A percentile compares a stretch with the other conserved stretches of the same genome.
These are phyloP conservation scores for Ophiosphaerella narmari DNA, from an alignment of 2,329 filamentous ascomycete genomes.

Conservation along the genomic window DNA sequence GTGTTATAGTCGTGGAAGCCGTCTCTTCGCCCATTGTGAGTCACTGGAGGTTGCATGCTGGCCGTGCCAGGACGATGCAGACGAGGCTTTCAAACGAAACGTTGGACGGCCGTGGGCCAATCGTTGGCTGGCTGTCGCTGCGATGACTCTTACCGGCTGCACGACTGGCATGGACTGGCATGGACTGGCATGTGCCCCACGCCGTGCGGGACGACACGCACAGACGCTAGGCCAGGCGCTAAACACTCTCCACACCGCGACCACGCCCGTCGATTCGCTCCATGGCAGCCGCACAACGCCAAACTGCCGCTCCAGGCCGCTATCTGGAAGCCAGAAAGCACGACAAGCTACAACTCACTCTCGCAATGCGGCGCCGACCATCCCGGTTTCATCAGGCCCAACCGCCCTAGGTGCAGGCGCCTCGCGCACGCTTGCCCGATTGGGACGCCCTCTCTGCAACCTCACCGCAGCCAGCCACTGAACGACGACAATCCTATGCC, in stretches of 20 bases:
- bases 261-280: constrained; percentile 38
- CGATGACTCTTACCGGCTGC: constrained; percentile 40
- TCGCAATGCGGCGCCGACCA: constrained; percentile 26
- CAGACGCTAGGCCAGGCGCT: constrained; percentile 34
- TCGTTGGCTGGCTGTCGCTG: constrained; percentile 12
- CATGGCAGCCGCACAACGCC: constrained; percentile 20
- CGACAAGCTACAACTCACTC: constrained; percentile 8
- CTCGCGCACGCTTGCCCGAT: constrained; percentile 32
- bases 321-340: constrained; percentile 6
- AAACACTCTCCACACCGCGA: constrained; percentile 23
- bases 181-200: constrained; percentile 16
- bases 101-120: constrained; percentile 35
- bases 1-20: constrained; percentile 46
- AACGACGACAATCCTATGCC: constrained; percentile 17
- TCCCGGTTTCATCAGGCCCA: constrained; percentile 44
- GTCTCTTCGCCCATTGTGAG: constrained; percentile 40
- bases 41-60: constrained; percentile 37
- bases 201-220: constrained; percentile 19
- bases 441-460: constrained; percentile 27
- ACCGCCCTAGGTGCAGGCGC: constrained; percentile 43
- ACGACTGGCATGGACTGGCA: constrained; percentile 14
- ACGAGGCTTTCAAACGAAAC: constrained; percentile 40
- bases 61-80: constrained; percentile 28
- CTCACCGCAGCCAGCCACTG: constrained; percentile 33
- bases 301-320: constrained; percentile 36